Evolutionary conservation across 805 yeast genomes (phyloP), one percentile per base, ranked within the genome.

Genomic region (Saturnispora sanitii): DNA sequence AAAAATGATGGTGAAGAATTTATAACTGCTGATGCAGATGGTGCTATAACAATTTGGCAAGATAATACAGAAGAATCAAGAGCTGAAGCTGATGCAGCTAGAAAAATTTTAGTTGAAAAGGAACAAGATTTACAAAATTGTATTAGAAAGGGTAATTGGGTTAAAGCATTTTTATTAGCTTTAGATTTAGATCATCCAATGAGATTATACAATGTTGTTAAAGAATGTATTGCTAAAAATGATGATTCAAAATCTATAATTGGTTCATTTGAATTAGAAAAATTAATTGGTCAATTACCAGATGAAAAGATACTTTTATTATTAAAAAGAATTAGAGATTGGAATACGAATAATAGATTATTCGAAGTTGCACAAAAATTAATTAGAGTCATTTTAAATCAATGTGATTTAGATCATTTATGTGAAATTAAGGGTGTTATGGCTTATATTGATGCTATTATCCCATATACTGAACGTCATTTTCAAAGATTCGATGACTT

Each of bases 1-100:
- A 69, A 75, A 45, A 63, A 75, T 27, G 82, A 79, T 50, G 90
- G 94, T 20, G 71, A 71, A 15, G 70, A 71, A 43, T 70, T 92
- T 43, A 74, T 85, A 0, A 75, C 84, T 44, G 97, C 96, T 0
- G 97, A 92, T 60, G 96, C 96, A 1, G 97, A 92, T 60, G 95
- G 96, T 41, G 79, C 85, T 20, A 73, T 92, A 49, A 82, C 85
- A 38, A 67, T 85, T 31, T 92, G 98, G 98, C 67, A 68, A 41
- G 97, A 92, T 60, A 78, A 80, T 52, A 83, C 95, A 1, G 87
- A 79, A 40, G 90, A 82, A 55, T 72, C 77, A 40, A 66, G 69
- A 42, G 73, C 64, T 38, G 62, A 66, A 40, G 76, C 73, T 41
- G 77, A 72, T 46, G 74, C 73, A 37, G 73, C 68, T 25, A 70